phyloP scores from a whole-genome alignment of 257 asterid genomes.

The Handroanthus guayacan region DNA sequence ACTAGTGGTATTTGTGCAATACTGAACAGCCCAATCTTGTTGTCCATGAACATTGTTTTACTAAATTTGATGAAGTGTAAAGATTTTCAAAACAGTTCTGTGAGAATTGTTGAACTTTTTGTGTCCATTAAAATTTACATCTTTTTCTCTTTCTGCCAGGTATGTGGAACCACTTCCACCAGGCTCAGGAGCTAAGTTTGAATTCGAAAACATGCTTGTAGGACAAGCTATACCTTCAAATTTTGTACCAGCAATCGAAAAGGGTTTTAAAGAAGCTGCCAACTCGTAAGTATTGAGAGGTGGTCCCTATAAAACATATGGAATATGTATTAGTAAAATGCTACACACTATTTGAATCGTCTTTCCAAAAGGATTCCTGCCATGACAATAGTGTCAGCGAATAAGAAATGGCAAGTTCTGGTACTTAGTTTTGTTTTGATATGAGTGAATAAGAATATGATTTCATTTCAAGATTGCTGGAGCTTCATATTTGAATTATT shows the following conservation, averaged over 20 bases:
- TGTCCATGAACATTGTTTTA: slow-evolving; percentile 3
- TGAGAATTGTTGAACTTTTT: slow-evolving; percentile 15
- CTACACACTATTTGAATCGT: background rate
- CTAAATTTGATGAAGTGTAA: background rate
- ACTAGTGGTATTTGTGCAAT: slow-evolving; percentile 8
- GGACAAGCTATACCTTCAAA: slow-evolving; percentile 93
- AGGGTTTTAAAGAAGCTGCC: slow-evolving; percentile 97
- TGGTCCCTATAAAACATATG: too few species aligned
- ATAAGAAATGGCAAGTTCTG: slow-evolving; percentile 1
- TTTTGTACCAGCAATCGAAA: slow-evolving; percentile 95
- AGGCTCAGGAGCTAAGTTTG: slow-evolving; percentile 79
- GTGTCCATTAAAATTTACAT: slow-evolving; percentile 12
- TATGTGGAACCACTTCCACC: slow-evolving; percentile 89
- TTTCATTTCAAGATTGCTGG: background rate
- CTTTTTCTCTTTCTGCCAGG: slow-evolving; percentile 53
- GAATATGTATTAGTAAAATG: background rate
- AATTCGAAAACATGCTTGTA: slow-evolving; percentile 84
- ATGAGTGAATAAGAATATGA: background rate
- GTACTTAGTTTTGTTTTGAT: slow-evolving; percentile 6
- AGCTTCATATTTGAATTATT: background rate
- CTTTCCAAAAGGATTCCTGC: background rate
- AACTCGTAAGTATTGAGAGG: slow-evolving; percentile 74
- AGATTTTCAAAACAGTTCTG: slow-evolving; percentile 10
- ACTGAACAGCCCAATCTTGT: background rate
- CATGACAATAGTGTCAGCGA: background rate